These are phyloP conservation scores for Calonectria hawksworthii DNA, from an alignment of 2,329 filamentous ascomycete species.

Conservation along the genomic window DNA sequence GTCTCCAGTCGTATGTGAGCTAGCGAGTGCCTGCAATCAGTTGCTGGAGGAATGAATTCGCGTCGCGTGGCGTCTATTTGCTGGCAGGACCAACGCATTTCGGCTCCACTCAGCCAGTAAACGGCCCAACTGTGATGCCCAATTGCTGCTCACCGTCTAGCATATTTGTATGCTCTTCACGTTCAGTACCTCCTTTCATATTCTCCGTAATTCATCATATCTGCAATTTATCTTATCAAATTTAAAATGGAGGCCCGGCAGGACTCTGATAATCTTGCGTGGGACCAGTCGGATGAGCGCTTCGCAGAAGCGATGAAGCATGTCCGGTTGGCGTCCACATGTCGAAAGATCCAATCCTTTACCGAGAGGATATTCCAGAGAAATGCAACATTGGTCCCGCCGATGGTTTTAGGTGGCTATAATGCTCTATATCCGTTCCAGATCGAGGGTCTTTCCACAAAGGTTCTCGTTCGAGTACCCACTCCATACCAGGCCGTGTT, in stretches of 20 bases:
- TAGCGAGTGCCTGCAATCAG: neutral
- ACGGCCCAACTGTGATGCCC: neutral
- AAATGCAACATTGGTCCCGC: conserved; percentile 34
- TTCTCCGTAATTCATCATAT: neutral
- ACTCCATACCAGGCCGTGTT: conserved; percentile 37
- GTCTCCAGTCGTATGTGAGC: neutral
- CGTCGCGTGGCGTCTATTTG: no score
- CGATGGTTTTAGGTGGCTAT: conserved; percentile 46
- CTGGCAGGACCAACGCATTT: no score
- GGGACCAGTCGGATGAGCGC: conserved; percentile 46
- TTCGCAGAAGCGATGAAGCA: conserved; percentile 44
- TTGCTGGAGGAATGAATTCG: no score
- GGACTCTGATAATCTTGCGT: conserved; percentile 48
- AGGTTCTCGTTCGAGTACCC: conserved; percentile 42
- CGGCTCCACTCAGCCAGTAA: neutral
- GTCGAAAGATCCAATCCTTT: conserved; percentile 39
- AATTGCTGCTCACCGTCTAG: no score
- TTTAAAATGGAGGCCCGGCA: conserved; percentile 42
- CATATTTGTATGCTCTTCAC: no score
- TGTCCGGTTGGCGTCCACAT: conserved; percentile 33
- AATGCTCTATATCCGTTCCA: conserved; percentile 45
- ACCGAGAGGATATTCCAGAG: conserved; percentile 33
- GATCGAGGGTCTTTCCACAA: conserved; percentile 25
- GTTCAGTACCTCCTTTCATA: neutral
- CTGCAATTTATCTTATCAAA: neutral